phyloP scores from a whole-genome alignment of 495 filamentous ascomycete genomes.

The Jackrogersella multiformis region DNA sequence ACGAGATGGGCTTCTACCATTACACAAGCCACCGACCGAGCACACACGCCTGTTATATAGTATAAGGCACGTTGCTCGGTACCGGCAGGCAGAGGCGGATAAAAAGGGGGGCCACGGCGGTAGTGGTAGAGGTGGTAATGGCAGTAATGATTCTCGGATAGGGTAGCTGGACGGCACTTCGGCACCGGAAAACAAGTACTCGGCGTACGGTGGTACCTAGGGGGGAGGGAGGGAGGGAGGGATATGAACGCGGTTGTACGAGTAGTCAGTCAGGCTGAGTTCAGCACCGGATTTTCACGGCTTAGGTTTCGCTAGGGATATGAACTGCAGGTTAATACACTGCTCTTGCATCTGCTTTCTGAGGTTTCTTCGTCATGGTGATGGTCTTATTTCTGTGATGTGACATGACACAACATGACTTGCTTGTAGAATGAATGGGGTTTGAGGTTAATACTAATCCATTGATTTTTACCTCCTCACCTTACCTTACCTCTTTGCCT shows the following conservation, averaged over 20 bases:
- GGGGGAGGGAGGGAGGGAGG: not conserved
- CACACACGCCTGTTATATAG: not conserved
- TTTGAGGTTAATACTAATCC: not conserved
- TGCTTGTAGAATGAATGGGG: not conserved
- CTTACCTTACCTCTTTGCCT: too few relatives aligned
- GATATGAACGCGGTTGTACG: not conserved
- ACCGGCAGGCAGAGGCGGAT: not conserved
- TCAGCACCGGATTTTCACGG: not conserved
- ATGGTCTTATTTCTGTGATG: too few relatives aligned
- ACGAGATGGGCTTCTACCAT: not conserved
- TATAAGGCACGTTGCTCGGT: not conserved
- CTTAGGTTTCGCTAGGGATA: slow-evolving; percentile 1
- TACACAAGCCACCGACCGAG: not conserved
- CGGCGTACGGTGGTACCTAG: not conserved
- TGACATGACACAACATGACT: not conserved
- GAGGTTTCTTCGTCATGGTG: not conserved
- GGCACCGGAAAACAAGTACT: slow-evolving; percentile 1
- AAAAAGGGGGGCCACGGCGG: not conserved
- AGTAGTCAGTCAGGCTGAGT: not conserved
- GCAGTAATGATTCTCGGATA: not conserved
- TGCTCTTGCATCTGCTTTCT: not conserved
- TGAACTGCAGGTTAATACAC: not conserved
- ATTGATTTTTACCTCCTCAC: too few relatives aligned
- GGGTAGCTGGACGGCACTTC: not conserved
- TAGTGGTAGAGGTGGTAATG: not conserved